Conservation (phyloP, 768 basidiomycete genomes). For the Agrocybe chaxingu region DNA sequence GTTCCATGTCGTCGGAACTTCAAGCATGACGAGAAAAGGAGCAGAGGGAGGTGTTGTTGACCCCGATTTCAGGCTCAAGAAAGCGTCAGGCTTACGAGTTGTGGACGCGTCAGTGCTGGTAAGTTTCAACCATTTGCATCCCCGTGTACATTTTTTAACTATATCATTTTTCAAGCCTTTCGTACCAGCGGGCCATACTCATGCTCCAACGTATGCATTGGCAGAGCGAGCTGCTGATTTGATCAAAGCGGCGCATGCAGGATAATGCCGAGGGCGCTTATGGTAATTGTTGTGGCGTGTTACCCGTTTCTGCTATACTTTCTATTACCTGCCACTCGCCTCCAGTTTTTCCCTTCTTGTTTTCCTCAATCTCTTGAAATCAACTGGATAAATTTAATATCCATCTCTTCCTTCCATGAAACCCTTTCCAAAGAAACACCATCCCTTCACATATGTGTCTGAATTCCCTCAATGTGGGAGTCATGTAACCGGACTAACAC, state of each 20-base stretch:
- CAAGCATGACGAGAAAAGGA: constrained; percentile 18
- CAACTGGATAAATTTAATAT: too few species aligned
- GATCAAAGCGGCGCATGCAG: constrained; percentile 3
- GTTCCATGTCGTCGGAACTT: constrained; percentile 22
- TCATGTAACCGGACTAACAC: too few species aligned
- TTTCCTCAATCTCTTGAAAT: too few species aligned
- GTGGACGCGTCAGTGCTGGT: constrained; percentile 28
- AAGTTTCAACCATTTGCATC: constrained; percentile 1
- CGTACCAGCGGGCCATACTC: constrained; percentile 11
- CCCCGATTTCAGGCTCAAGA: constrained; percentile 26
- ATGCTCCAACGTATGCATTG: constrained; percentile 14
- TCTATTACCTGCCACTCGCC: too few species aligned
- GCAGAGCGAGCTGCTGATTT: constrained; percentile 13
- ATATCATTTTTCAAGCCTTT: constrained; percentile 9
- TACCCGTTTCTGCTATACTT: too few species aligned
- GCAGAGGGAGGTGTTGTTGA: constrained; percentile 22
- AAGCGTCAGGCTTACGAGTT: constrained; percentile 20
- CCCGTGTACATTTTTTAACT: neutral
- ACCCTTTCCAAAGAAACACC: too few species aligned
- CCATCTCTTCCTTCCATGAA: too few species aligned
- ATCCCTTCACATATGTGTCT: too few species aligned
- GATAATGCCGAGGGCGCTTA: neutral
- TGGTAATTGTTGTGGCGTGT: too few species aligned
- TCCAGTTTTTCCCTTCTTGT: too few species aligned
- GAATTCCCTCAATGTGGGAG: too few species aligned